These are phyloP conservation scores for Agrocybe praecox DNA, from an alignment of 768 basidiomycete species.

Conservation along the genomic window DNA sequence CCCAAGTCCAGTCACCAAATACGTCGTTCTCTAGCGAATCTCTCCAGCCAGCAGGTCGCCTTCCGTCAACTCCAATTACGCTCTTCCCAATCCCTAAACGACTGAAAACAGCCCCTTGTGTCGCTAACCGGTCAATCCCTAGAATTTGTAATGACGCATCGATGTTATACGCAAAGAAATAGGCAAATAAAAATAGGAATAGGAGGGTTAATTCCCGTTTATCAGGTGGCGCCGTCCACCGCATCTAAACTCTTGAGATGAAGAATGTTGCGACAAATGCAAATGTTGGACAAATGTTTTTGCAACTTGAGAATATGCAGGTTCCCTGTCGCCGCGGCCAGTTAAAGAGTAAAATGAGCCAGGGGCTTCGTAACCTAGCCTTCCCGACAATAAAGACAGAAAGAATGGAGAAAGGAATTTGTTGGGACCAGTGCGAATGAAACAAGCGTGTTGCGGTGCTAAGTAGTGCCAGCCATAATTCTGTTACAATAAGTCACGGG, in stretches of 20 bases:
- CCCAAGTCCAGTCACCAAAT: conserved; percentile 73
- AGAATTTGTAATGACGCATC: conserved; percentile 61
- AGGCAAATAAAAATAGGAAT: conserved; percentile 63
- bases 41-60: conserved; percentile 52
- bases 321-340: too few relatives aligned
- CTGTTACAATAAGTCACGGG: too few relatives aligned
- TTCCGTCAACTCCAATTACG: conserved; percentile 45
- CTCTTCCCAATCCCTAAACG: conserved; percentile 41
- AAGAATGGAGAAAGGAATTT: too few relatives aligned
- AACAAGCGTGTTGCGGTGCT: too few relatives aligned
- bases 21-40: conserved; percentile 64
- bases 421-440: too few relatives aligned
- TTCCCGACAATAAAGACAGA: too few relatives aligned
- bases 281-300: too few relatives aligned
- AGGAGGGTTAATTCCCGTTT: conserved; percentile 75
- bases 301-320: too few relatives aligned
- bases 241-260: conserved; percentile 35
- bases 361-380: too few relatives aligned
- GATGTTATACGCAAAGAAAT: conserved; percentile 75
- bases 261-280: too few relatives aligned
- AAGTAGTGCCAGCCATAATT: too few relatives aligned
- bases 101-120: conserved; percentile 37
- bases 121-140: conserved; percentile 43
- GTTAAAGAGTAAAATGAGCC: too few relatives aligned
- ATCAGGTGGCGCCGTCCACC: conserved; percentile 67